Conservation (phyloP, 257 asterid genomes). For the Scutellaria galericulata region DNA sequence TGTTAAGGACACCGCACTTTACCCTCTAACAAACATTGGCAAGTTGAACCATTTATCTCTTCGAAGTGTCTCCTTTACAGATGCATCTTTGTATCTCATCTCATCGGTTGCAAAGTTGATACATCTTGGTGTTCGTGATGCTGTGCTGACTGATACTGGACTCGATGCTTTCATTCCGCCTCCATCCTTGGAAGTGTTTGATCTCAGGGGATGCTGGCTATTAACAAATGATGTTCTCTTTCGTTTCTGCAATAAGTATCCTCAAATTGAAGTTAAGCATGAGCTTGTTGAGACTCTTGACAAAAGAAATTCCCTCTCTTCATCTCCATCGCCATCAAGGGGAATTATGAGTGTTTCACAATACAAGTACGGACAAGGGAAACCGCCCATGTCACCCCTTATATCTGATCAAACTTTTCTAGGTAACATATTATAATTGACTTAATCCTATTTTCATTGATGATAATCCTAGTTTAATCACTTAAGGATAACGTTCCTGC, state of each 20-base stretch:
- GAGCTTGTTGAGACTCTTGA: slow-evolving; percentile 49
- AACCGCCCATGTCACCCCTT: slow-evolving; percentile 40
- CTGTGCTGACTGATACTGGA: slow-evolving; percentile 66
- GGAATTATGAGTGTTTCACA: slow-evolving; percentile 31
- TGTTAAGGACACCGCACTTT: slow-evolving; percentile 58
- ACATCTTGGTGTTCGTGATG: slow-evolving; percentile 63
- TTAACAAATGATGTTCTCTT: slow-evolving; percentile 57
- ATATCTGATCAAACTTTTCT: slow-evolving; percentile 39
- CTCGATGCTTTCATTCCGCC: slow-evolving; percentile 62
- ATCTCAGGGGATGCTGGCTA: slow-evolving; percentile 93
- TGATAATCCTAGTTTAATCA: slow-evolving; percentile 21
- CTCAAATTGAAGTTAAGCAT: slow-evolving; percentile 69
- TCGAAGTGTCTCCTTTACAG: slow-evolving; percentile 62
- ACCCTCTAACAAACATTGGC: slow-evolving; percentile 54
- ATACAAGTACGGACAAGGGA: slow-evolving; percentile 43
- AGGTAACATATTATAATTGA: slow-evolving; percentile 49
- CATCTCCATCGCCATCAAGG: slow-evolving; percentile 42
- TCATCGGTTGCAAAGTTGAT: slow-evolving; percentile 52
- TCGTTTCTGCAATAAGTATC: slow-evolving; percentile 58
- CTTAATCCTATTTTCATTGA: not conserved
- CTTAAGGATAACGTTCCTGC: slow-evolving; percentile 32
- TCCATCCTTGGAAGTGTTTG: slow-evolving; percentile 60
- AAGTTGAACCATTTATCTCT: slow-evolving; percentile 63
- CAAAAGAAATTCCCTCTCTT: slow-evolving; percentile 31
- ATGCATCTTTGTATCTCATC: slow-evolving; percentile 54